Conservation (phyloP, 306 rosid genomes). For the Aeschynomene evenia region DNA sequence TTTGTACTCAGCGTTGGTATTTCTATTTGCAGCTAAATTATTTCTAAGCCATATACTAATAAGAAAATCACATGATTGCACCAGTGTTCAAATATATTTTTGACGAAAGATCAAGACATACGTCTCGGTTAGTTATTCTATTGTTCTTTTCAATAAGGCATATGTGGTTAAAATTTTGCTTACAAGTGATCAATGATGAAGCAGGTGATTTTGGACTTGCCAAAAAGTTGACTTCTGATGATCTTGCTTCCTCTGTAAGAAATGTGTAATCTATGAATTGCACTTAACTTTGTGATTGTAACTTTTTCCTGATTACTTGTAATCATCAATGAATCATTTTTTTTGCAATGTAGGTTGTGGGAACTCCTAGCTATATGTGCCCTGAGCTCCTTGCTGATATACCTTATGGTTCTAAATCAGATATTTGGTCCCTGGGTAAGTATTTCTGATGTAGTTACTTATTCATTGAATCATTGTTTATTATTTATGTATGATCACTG, state of each 20-base stretch:
- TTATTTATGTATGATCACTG: conserved; percentile 16
- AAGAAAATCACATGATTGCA: conserved; percentile 33
- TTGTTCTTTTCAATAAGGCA: not conserved
- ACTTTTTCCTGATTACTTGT: conserved; percentile 14
- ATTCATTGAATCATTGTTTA: conserved; percentile 18
- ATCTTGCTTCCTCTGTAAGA: conserved; percentile 97
- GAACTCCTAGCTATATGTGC: conserved; percentile 99
- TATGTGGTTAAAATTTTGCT: conserved; percentile 24
- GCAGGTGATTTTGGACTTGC: conserved; percentile 99
- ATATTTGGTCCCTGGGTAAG: conserved; percentile 98
- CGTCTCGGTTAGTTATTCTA: conserved; percentile 75
- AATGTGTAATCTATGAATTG: conserved; percentile 23
- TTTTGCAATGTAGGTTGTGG: conserved; percentile 72
- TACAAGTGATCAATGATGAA: conserved; percentile 37
- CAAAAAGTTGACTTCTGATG: conserved; percentile 92
- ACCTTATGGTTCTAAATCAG: conserved; percentile 98
- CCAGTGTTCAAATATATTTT: conserved; percentile 98
- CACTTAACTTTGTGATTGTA: not conserved
- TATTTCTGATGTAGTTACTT: conserved; percentile 10
- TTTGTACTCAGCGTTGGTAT: conserved; percentile 3
- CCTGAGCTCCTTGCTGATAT: conserved; percentile 99
- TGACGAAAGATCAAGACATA: conserved; percentile 91
- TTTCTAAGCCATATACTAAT: conserved; percentile 33
- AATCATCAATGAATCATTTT: not conserved
- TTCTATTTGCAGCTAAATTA: conserved; percentile 25